A percentile compares a stretch with the other conserved stretches of the same genome.
Conservation (phyloP, 441 rosid species). For the Pelargonium citronellum region DNA sequence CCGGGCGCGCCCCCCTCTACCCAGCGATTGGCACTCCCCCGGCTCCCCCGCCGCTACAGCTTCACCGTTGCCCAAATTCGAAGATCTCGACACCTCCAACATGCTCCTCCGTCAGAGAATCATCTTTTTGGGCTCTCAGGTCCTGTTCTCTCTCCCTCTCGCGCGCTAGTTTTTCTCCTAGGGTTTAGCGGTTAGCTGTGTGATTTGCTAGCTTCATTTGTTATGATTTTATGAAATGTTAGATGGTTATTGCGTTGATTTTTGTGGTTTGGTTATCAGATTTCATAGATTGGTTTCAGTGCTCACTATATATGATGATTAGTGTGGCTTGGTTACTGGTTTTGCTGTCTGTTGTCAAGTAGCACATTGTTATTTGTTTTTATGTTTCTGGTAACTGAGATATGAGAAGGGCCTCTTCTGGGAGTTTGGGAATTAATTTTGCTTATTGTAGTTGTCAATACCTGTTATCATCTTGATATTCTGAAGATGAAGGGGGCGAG, state of each 20-base stretch:
- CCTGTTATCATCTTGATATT: neutral
- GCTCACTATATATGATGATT: neutral
- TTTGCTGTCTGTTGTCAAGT: neutral
- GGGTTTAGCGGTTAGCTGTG: slow-evolving; percentile 5
- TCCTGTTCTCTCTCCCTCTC: slow-evolving; percentile 10
- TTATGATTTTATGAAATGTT: neutral
- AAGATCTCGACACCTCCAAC: slow-evolving; percentile 79
- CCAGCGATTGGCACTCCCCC: slow-evolving; percentile 61
- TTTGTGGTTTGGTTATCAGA: neutral
- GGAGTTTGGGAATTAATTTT: neutral
- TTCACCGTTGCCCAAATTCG: slow-evolving; percentile 59
- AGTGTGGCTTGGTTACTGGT: too few species aligned
- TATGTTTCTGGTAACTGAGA: neutral
- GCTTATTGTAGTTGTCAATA: neutral
- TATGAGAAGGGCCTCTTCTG: neutral
- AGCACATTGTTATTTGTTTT: neutral
- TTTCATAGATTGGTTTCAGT: slow-evolving; percentile 4
- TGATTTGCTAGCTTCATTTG: neutral
- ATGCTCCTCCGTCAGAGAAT: slow-evolving; percentile 90
- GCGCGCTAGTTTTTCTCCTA: neutral
- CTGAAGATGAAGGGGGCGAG: neutral
- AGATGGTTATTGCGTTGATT: slow-evolving; percentile 5
- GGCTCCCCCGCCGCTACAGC: slow-evolving; percentile 28
- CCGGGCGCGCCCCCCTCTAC: slow-evolving; percentile 46
- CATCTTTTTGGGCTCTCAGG: slow-evolving; percentile 80